Percentiles rank a stretch among this genome's conserved stretches.
phyloP scores from a whole-genome alignment of 2,329 filamentous ascomycete species.

The Cercospora sesami region DNA sequence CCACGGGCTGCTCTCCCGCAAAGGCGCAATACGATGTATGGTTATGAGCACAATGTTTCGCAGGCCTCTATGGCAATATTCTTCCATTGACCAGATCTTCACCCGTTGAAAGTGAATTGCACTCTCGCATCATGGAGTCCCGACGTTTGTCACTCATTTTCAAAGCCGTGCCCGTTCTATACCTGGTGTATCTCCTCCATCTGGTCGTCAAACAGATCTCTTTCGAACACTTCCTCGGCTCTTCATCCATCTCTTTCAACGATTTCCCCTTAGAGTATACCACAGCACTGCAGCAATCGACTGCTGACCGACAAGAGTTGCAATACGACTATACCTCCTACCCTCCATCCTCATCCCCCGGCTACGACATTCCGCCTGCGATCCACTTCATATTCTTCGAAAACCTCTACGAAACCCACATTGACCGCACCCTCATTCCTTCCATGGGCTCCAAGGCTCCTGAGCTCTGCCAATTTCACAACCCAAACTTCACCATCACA shows the following conservation, averaged over 20 bases:
- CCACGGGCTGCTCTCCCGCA: neutral
- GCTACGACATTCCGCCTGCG: conserved; percentile 18
- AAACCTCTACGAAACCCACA: conserved; percentile 23
- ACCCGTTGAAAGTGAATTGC: neutral
- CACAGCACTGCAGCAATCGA: neutral
- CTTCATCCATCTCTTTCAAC: conserved; percentile 19
- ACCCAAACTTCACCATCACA: conserved; percentile 22
- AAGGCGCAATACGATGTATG: neutral
- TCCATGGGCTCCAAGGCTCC: conserved; percentile 25
- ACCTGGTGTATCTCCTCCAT: conserved; percentile 3
- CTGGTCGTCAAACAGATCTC: conserved; percentile 5
- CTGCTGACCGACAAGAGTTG: neutral
- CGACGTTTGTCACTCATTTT: neutral
- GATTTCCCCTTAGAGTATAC: conserved; percentile 20
- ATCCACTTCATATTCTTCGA: conserved; percentile 33
- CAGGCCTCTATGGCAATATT: neutral
- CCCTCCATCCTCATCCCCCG: neutral
- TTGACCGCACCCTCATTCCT: conserved; percentile 20
- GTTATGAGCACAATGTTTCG: neutral
- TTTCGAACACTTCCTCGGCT: conserved; percentile 21
- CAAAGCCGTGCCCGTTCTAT: neutral
- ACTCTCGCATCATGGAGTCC: neutral
- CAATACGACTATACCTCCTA: conserved; percentile 12
- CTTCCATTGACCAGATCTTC: neutral
- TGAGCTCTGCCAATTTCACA: conserved; percentile 16